Conservation (phyloP, 2,329 filamentous ascomycete species). For the Apiospora phragmitis region DNA sequence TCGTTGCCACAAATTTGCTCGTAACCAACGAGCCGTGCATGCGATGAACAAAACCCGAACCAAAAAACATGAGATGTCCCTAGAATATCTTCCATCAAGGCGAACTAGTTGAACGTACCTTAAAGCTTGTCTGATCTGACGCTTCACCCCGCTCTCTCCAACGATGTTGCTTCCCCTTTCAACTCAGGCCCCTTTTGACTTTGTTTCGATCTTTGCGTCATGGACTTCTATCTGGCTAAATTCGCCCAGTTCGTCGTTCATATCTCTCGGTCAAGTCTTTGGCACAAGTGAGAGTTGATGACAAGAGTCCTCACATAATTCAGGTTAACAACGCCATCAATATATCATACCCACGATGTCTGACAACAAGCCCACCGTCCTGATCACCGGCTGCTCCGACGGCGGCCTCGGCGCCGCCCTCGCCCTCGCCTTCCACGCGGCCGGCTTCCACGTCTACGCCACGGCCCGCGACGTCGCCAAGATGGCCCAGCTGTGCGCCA, state of each 20-base stretch:
- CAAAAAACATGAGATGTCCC: neutral
- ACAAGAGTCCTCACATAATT: too few relatives aligned
- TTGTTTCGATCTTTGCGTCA: neutral
- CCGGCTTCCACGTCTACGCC: constrained; percentile 14
- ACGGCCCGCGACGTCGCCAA: constrained; percentile 14
- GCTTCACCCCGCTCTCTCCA: neutral
- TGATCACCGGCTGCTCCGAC: constrained; percentile 15
- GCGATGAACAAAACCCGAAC: neutral
- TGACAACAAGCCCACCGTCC: constrained; percentile 3
- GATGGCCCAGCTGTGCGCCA: neutral
- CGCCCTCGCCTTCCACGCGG: constrained; percentile 14
- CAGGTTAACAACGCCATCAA: neutral
- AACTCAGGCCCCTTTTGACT: neutral
- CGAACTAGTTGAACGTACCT: neutral
- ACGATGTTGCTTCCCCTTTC: neutral
- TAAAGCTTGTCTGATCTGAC: neutral
- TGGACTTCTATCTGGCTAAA: neutral
- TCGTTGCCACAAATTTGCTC: too few relatives aligned
- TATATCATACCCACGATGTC: neutral
- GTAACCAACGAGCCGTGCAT: neutral
- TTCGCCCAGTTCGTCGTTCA: neutral
- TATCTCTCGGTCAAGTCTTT: neutral
- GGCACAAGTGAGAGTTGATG: neutral
- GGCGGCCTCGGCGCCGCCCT: constrained; percentile 16
- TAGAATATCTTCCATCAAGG: neutral